Evolutionary conservation across 345 rosid genomes (phyloP).

Genomic region (Populus simonii): DNA sequence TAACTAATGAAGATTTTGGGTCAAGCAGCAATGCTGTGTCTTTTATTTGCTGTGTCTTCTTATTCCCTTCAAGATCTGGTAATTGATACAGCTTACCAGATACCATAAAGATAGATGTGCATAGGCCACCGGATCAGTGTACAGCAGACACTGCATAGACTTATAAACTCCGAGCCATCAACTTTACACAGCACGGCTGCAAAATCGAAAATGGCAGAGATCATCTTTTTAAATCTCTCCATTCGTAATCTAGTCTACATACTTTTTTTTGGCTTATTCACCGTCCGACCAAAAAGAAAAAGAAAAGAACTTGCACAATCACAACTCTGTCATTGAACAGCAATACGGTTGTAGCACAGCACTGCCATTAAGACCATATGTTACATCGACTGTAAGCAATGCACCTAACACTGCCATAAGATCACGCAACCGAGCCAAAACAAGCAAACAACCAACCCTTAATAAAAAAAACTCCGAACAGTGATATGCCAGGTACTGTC

Average conservation of each 20-base stretch:
- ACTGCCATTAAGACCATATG: neutral
- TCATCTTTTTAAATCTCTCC: neutral
- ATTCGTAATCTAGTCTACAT: neutral
- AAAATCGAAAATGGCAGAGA: neutral
- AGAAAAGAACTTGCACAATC: neutral
- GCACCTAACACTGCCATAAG: conserved; percentile 35
- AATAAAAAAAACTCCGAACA: neutral
- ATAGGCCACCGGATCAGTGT: neutral
- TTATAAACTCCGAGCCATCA: neutral
- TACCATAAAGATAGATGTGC: neutral
- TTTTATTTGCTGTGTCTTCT: neutral
- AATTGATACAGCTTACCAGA: neutral
- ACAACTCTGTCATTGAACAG: neutral
- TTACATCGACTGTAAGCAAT: neutral
- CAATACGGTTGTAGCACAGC: neutral
- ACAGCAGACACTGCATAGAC: neutral
- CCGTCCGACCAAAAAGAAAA: neutral
- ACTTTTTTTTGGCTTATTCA: neutral
- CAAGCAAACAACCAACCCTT: conserved; percentile 22
- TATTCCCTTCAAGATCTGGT: neutral
- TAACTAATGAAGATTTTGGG: neutral
- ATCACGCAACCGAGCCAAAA: conserved; percentile 37
- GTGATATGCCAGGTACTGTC: neutral
- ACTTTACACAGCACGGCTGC: neutral
- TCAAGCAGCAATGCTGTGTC: neutral